Percentiles rank a stretch among this genome's conserved stretches.
Evolutionary conservation across 352 stramenopile genomes (phyloP).

Genomic region (Globisporangium solare): DNA sequence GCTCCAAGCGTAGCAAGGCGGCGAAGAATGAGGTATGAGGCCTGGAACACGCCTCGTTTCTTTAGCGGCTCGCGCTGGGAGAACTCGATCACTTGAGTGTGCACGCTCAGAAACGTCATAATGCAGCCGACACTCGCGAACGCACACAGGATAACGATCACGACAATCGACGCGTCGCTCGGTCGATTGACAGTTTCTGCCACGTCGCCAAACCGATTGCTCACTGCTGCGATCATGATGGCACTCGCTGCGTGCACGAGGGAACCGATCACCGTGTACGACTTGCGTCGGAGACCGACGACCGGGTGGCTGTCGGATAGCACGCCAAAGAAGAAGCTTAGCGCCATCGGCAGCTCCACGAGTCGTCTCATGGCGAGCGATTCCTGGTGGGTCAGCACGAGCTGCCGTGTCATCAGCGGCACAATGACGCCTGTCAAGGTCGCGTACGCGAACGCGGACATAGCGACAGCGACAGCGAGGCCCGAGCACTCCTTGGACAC

Average conservation of each 20-base stretch:
- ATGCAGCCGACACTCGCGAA: slow-evolving; percentile 23
- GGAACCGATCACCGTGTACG: slow-evolving; percentile 31
- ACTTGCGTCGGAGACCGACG: slow-evolving; percentile 25
- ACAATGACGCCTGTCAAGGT: slow-evolving; percentile 13
- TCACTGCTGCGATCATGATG: slow-evolving; percentile 16
- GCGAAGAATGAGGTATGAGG: slow-evolving; percentile 33
- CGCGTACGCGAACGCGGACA: slow-evolving; percentile 22
- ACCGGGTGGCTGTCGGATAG: slow-evolving; percentile 30
- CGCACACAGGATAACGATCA: slow-evolving; percentile 18
- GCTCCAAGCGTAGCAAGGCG: slow-evolving; percentile 15
- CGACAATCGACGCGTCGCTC: slow-evolving; percentile 7
- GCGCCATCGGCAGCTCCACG: slow-evolving; percentile 27
- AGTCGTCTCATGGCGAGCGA: slow-evolving; percentile 18
- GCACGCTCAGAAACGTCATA: slow-evolving; percentile 23
- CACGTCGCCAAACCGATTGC: not conserved
- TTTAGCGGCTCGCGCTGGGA: slow-evolving; percentile 36
- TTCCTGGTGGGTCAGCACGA: slow-evolving; percentile 17
- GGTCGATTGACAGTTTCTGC: not conserved
- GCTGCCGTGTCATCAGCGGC: slow-evolving; percentile 15
- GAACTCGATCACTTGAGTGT: slow-evolving; percentile 39
- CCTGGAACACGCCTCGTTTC: slow-evolving; percentile 28
- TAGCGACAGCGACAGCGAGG: slow-evolving; percentile 16
- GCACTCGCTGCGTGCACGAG: slow-evolving; percentile 17
- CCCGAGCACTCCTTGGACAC: slow-evolving; percentile 24
- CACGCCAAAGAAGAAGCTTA: slow-evolving; percentile 31